These are phyloP conservation scores for Pestalotiopsis sp. DNA, from an alignment of 2,329 filamentous ascomycete species.

Conservation along the genomic window DNA sequence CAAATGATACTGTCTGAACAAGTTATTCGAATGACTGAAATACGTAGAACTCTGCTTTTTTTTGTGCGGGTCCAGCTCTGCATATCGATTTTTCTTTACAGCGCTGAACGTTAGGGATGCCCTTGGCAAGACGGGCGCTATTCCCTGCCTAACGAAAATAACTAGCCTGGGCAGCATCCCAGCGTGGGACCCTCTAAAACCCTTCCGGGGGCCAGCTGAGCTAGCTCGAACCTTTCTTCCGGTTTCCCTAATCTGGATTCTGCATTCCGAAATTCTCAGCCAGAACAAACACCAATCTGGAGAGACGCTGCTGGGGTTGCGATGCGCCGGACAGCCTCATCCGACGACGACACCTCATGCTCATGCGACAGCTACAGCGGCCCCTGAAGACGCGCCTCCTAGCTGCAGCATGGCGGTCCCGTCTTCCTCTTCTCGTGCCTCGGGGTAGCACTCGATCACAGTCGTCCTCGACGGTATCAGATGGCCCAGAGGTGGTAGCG, in stretches of 20 bases:
- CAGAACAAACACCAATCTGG: background rate
- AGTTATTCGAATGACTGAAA: background rate
- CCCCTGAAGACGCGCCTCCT: constrained; percentile 30
- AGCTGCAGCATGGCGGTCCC: constrained; percentile 28
- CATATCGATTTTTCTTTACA: background rate
- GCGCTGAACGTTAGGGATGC: background rate
- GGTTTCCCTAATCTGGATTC: background rate
- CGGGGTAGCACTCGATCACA: constrained; percentile 19
- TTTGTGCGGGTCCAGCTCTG: background rate
- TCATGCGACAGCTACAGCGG: constrained; percentile 33
- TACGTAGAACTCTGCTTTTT: background rate
- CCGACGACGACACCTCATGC: constrained; percentile 29
- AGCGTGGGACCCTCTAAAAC: background rate
- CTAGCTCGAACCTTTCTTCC: background rate
- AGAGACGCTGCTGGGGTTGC: constrained; percentile 11
- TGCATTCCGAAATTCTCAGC: background rate
- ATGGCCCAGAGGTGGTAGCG: background rate
- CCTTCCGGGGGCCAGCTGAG: background rate
- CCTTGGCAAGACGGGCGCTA: background rate
- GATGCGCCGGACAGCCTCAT: constrained; percentile 27
- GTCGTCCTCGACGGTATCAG: background rate
- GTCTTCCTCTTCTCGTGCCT: constrained; percentile 15
- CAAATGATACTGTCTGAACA: background rate
- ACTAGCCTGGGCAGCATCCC: background rate
- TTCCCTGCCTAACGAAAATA: background rate